Evolutionary conservation across 192 early-diverging fungal species (phyloP).

Genomic region (Kickxella alabastrina): DNA sequence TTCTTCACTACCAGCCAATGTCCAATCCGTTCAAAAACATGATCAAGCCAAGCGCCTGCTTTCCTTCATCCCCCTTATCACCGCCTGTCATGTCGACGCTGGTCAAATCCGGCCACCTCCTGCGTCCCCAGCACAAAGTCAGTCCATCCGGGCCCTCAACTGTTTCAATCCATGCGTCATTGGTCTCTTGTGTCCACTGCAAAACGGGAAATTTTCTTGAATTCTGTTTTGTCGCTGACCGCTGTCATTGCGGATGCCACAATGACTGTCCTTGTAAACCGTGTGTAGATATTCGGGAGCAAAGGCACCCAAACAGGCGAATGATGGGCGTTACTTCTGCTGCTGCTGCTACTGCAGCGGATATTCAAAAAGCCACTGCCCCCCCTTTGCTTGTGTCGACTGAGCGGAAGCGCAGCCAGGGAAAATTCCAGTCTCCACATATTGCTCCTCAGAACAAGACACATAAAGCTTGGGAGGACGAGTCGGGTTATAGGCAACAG

Average conservation of each 20-base stretch:
- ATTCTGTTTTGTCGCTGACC: constrained; percentile 37
- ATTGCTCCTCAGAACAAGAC: constrained; percentile 2
- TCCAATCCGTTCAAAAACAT: constrained; percentile 41
- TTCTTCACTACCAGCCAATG: constrained; percentile 22
- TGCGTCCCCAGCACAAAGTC: no score
- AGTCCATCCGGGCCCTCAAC: no score
- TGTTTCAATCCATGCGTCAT: no score
- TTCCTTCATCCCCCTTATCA: no score
- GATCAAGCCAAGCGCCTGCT: no score
- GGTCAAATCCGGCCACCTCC: not conserved
- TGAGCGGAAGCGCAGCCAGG: not conserved
- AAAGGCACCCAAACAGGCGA: constrained; percentile 1
- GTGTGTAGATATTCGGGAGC: constrained; percentile 28
- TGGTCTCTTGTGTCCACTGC: constrained; percentile 46
- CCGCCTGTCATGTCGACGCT: constrained; percentile 2
- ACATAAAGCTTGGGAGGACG: constrained; percentile 1
- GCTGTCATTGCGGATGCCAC: constrained; percentile 34
- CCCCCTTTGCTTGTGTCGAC: not conserved
- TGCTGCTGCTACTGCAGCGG: not conserved
- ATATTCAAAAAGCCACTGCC: not conserved
- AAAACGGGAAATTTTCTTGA: constrained; percentile 40
- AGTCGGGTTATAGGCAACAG: not conserved
- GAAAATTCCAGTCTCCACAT: not conserved
- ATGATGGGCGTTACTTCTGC: not conserved
- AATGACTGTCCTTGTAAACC: constrained; percentile 42